phyloP scores from a whole-genome alignment of 1,284 basidiomycete genomes.

The Cryptococcus jaspeensis region DNA sequence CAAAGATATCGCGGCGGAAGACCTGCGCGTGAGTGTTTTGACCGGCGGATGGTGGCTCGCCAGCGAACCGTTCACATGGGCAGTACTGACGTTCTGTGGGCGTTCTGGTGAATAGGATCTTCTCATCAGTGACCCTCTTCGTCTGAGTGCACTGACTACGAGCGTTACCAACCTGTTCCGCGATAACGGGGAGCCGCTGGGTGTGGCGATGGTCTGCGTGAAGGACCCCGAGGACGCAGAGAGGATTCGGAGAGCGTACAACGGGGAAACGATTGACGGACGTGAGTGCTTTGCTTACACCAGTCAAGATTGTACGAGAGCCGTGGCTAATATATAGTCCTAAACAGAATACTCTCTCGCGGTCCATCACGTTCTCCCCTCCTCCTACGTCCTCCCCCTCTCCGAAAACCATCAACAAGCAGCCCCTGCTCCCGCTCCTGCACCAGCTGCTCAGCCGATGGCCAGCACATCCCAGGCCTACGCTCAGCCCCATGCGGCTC shows the following conservation, averaged over 20 bases:
- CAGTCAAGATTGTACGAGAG: background rate
- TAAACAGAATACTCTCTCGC: constrained; percentile 31
- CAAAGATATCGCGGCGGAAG: constrained; percentile 36
- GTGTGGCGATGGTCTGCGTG: constrained; percentile 37
- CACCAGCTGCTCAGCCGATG: constrained; percentile 1
- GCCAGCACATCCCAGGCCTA: constrained; percentile 10
- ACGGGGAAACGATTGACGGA: constrained; percentile 42
- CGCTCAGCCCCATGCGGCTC: constrained; percentile 3
- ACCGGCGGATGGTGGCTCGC: background rate
- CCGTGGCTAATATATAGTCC: background rate
- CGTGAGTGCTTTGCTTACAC: constrained; percentile 28
- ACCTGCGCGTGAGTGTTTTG: constrained; percentile 32
- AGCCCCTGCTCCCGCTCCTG: background rate
- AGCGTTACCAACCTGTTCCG: constrained; percentile 30
- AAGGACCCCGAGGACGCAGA: constrained; percentile 38
- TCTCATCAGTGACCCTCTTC: constrained; percentile 29
- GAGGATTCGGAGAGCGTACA: constrained; percentile 34
- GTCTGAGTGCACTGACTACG: constrained; percentile 25
- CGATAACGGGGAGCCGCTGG: constrained; percentile 27
- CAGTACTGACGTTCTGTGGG: background rate
- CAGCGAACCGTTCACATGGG: too few relatives aligned
- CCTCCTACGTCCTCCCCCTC: constrained; percentile 27
- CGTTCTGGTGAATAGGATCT: constrained; percentile 25
- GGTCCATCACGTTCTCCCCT: constrained; percentile 42
- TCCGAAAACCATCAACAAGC: background rate